Base-by-base conservation (phyloP, 2,329 filamentous ascomycete genomes). In the Herpotrichia juniperi region DNA sequence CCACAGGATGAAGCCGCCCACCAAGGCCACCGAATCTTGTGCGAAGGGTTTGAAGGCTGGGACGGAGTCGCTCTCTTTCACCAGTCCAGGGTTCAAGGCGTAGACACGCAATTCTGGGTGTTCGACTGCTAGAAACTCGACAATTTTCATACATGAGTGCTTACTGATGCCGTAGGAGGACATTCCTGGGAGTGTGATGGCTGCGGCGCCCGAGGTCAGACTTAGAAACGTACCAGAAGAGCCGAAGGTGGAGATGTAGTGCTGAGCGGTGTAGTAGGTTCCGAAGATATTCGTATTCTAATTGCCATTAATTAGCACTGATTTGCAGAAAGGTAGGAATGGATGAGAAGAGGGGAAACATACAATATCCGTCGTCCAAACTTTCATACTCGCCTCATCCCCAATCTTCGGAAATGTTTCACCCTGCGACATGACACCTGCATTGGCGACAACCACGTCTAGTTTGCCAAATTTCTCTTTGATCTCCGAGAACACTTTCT, bases 391-490 rank as follows among this genome's bases (percentile, higher is more conserved):
- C 45, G 4, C 21, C 16, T 16, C n/a, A n/a, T 50, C 28, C 5
- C 53, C 49, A 12, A 54, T 46, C 6, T 43, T 44, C 22, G 34
- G 28, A 22, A 46, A 45, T 12, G 17, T 28, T 6, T 16, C 21
- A 24, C 49, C 48, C 19, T 46, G 22, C 7, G 28, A 32, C 16
- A 42, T 21, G 2, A 30, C n/a, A 3, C 53, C 54, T 2, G 55
- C 57, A 35, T 50, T 57, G 1, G 49, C 42, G n/a, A 59, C 43
- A 10, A 59, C 51, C 7, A 51, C 34, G 28, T 57, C 51, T 40
- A 55, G 28, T 22, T 42, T 48, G 2, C 42, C 32, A 24, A 59
- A 43, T 11, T 46, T 42, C 14, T 39, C 28, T 16, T 54, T 43
- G 11, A 52, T 22, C 6, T 17, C 16, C 2, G 17, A 24, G 34